Conservation (phyloP, 441 rosid genomes). For the Brassica balearica region DNA sequence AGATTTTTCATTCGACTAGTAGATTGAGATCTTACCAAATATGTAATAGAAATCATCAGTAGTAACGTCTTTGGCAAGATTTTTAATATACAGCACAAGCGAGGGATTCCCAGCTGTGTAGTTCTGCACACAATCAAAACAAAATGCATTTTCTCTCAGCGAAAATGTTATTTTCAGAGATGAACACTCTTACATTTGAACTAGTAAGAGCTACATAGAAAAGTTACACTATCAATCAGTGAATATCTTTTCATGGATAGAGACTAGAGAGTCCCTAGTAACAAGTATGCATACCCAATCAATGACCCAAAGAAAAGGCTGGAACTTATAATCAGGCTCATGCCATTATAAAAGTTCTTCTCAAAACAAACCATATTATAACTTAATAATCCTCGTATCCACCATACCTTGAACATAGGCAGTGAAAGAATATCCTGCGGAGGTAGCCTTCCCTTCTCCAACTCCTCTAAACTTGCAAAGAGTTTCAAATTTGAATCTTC, state of each 20-base stretch:
- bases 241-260: not conserved
- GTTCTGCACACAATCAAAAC: constrained; percentile 60
- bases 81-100: constrained; percentile 84
- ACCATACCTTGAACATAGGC: constrained; percentile 90
- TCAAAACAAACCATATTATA: constrained; percentile 5
- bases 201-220: constrained; percentile 9
- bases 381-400: constrained; percentile 16
- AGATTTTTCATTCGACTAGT: constrained; percentile 9
- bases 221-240: constrained; percentile 6
- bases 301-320: constrained; percentile 6
- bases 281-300: constrained; percentile 12
- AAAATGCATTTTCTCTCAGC: constrained; percentile 2
- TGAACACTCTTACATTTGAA: constrained; percentile 12
- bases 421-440: constrained; percentile 94
- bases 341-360: constrained; percentile 20
- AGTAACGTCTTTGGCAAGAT: constrained; percentile 85
- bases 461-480: constrained; percentile 70
- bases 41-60: constrained; percentile 82
- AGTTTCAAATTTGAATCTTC: constrained; percentile 51
- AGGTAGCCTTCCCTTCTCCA: constrained; percentile 78
- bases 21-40: constrained; percentile 66
- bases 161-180: not conserved
- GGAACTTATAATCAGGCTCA: constrained; percentile 8
- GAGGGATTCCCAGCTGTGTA: constrained; percentile 89
- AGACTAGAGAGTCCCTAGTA: not conserved